Base-by-base conservation (phyloP, 139 green algal species). In the Chloropicon primus region DNA sequence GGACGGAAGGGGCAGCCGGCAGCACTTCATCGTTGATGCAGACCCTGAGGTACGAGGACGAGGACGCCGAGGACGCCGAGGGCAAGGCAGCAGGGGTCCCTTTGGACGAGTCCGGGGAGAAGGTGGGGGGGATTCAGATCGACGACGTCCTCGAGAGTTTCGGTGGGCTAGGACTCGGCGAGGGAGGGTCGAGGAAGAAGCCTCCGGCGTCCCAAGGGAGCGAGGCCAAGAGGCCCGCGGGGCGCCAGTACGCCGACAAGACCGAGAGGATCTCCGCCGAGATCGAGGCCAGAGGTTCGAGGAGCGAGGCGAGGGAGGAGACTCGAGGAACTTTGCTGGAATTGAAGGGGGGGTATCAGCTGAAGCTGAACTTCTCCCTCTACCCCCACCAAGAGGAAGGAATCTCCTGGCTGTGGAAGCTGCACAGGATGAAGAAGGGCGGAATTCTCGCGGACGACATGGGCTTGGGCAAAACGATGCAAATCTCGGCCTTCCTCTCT, bases 401-500 rank as follows among this genome's bases (percentile, higher is more conserved):
- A 5, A 78, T 82, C 25, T 22, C 75, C 24, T 82, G 79, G 79
- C 41, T 82, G 79, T 82, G 79, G 79, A 24, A n/a, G 41, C 79
- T 82, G 10, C 79, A 80, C 21, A 28, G 80, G 74, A 76, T 76
- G 71, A 72, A 73, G 28, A 74, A 24, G 0, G 93, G 91, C 0
- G 93, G 93, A 75, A 96, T 97, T 24, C 84, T 97, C 1, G 90
- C 83, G 2, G 86, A 92, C 73, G 89, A 93, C 80, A 93, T 91
- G 88, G 87, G 86, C 23, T 72, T 80, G 26, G 86, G 87, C 74
- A 93, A 96, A 86, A 96, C 91, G 2, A 89, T 95, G 84, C 92
- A 97, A 80, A 89, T 87, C 76, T 78, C 84, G 0, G 91, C 91
- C 2, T 97, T 96, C 79, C 82, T 96, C 24, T 81, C 90, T 2